Percentiles rank a stretch among this genome's conserved stretches.
These are phyloP conservation scores for Alternaria dauci DNA, from an alignment of 2,329 filamentous ascomycete species.

Conservation along the genomic window DNA sequence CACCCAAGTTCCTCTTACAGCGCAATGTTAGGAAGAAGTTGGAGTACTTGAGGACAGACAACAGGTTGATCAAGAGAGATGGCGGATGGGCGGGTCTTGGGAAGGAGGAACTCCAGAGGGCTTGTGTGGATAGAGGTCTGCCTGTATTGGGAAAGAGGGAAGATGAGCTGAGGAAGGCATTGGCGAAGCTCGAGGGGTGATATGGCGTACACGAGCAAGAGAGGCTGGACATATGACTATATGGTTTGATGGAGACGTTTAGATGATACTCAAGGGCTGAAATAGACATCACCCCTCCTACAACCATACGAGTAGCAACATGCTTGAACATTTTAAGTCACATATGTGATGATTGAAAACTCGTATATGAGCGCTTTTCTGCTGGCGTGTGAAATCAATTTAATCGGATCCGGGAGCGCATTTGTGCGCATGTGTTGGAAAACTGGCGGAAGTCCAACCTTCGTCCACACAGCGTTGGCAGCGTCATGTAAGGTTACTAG, in stretches of 20 bases:
- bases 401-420: neutral
- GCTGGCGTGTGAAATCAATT: neutral
- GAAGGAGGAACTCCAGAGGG: slow-evolving; percentile 71
- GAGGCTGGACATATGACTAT: neutral
- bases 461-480: neutral
- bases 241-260: neutral
- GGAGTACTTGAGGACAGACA: slow-evolving; percentile 74
- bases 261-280: neutral
- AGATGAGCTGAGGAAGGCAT: slow-evolving; percentile 34
- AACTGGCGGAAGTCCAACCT: neutral
- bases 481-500: neutral
- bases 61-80: slow-evolving; percentile 69
- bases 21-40: slow-evolving; percentile 64
- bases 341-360: neutral
- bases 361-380: neutral
- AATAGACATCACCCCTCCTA: neutral
- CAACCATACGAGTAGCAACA: neutral
- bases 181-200: slow-evolving; percentile 16
- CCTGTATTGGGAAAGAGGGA: slow-evolving; percentile 40
- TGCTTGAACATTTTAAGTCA: neutral
- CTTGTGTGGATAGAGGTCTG: slow-evolving; percentile 67
- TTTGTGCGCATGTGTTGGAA: neutral
- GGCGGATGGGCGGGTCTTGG: slow-evolving; percentile 69
- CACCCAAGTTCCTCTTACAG: slow-evolving; percentile 61
- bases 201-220: neutral